Percentiles rank a stretch among this genome's conserved stretches.
These are phyloP conservation scores for Fusarium sp. DNA, from an alignment of 2,329 filamentous ascomycete genomes.

Conservation along the genomic window DNA sequence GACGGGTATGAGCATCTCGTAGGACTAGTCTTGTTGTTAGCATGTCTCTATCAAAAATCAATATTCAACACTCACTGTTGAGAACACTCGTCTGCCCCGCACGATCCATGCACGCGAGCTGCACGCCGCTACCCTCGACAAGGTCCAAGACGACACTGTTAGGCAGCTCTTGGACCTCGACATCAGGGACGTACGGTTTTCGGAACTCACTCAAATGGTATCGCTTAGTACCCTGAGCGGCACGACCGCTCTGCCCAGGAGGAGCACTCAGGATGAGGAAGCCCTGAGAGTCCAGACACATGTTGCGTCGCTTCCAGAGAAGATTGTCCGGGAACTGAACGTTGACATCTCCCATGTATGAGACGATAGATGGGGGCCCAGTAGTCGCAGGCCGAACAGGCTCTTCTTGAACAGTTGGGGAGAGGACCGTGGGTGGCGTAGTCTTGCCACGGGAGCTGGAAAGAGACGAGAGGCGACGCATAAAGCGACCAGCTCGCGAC, in stretches of 20 bases:
- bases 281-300: constrained; percentile 84
- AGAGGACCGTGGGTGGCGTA: constrained; percentile 53
- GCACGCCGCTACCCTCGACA: constrained; percentile 67
- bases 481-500: constrained; percentile 65
- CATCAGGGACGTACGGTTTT: constrained; percentile 81
- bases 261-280: constrained; percentile 78
- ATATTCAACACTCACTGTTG: constrained; percentile 55
- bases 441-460: constrained; percentile 58
- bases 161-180: constrained; percentile 90
- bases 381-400: constrained; percentile 45
- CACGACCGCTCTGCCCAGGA: constrained; percentile 62
- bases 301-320: constrained; percentile 92
- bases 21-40: constrained; percentile 43
- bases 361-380: constrained; percentile 57
- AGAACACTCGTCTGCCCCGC: constrained; percentile 65
- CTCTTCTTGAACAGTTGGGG: constrained; percentile 61
- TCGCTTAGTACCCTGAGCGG: constrained; percentile 67
- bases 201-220: constrained; percentile 89
- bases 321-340: constrained; percentile 97
- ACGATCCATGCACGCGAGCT: constrained; percentile 71
- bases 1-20: constrained; percentile 50
- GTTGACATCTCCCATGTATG: constrained; percentile 88
- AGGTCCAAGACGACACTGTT: constrained; percentile 78
- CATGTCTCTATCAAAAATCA: background rate
- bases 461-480: constrained; percentile 66